Conservation (phyloP, 1,284 basidiomycete genomes). For the Tetrapyrgos nigripes region DNA sequence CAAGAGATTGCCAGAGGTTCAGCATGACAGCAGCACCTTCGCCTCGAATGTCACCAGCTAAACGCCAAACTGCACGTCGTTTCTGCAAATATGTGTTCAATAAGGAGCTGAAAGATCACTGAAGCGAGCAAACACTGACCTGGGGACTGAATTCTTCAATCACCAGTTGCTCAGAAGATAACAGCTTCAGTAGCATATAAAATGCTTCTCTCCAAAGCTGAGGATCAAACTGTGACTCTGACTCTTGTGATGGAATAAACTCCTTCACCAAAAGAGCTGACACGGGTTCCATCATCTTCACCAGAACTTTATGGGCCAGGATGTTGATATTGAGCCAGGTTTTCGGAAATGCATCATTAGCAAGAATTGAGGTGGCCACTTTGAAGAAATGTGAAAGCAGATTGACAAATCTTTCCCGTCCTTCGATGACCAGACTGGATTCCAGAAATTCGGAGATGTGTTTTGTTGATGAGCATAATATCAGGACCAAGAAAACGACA, state of each 20-base stretch:
- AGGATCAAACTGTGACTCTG: constrained; percentile 75
- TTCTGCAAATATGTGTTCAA: constrained; percentile 59
- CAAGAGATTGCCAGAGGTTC: constrained; percentile 88
- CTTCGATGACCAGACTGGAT: constrained; percentile 85
- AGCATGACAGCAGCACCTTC: constrained; percentile 89
- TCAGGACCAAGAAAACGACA: constrained; percentile 84
- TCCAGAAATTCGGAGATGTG: constrained; percentile 85
- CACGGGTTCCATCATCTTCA: constrained; percentile 89
- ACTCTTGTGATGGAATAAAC: constrained; percentile 79
- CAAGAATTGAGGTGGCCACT: constrained; percentile 83
- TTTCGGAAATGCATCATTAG: constrained; percentile 89
- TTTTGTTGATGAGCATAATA: constrained; percentile 81
- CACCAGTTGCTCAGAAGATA: constrained; percentile 90
- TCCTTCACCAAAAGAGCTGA: constrained; percentile 79
- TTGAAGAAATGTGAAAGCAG: constrained; percentile 84
- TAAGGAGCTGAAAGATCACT: constrained; percentile 5
- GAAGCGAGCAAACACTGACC: constrained; percentile 47
- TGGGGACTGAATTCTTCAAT: constrained; percentile 95
- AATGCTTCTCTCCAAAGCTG: constrained; percentile 86
- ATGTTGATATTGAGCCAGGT: constrained; percentile 95
- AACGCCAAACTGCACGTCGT: constrained; percentile 93
- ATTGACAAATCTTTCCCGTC: constrained; percentile 75
- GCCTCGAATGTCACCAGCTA: constrained; percentile 93
- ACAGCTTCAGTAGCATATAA: constrained; percentile 82
- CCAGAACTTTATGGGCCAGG: constrained; percentile 86